Evolutionary conservation across 768 basidiomycete species (phyloP).

Genomic region (Boletus speciosus): DNA sequence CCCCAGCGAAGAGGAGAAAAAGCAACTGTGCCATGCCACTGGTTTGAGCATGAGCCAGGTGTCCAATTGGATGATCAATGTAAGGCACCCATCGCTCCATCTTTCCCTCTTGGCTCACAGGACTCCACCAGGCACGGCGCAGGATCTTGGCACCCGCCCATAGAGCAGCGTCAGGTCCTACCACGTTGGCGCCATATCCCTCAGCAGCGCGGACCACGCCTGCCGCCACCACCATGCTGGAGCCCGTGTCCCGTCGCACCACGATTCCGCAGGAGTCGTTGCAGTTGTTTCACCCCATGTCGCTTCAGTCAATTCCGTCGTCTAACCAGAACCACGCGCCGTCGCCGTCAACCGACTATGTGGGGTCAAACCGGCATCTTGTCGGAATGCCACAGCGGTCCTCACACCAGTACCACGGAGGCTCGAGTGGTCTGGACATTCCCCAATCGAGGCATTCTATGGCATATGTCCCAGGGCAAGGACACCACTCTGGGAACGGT

Average conservation of each 20-base stretch:
- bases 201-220: conserved; percentile 35
- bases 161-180: conserved; percentile 69
- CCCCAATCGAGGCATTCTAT: conserved; percentile 37
- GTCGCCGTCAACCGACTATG: conserved; percentile 38
- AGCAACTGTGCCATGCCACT: conserved; percentile 81
- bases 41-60: conserved; percentile 87
- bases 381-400: conserved; percentile 40
- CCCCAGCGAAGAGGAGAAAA: conserved; percentile 88
- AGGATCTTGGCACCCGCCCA: conserved; percentile 82
- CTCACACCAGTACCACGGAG: conserved; percentile 29
- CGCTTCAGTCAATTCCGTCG: conserved; percentile 52
- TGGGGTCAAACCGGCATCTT: conserved; percentile 43
- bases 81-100: conserved; percentile 32
- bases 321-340: conserved; percentile 33
- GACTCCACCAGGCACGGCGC: conserved; percentile 58
- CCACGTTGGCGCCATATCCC: conserved; percentile 73
- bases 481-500: conserved; percentile 40
- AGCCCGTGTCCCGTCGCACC: conserved; percentile 50
- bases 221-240: conserved; percentile 25
- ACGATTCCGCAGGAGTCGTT: conserved; percentile 69
- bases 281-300: conserved; percentile 77
- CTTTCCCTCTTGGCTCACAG: conserved; percentile 11
- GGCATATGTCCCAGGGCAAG: conserved; percentile 37
- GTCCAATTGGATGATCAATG: conserved; percentile 94
- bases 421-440: conserved; percentile 22